Percentiles rank a stretch among this genome's conserved stretches.
Conservation (phyloP, 2,329 filamentous ascomycete genomes). For the Ophiostoma tasmaniense region DNA sequence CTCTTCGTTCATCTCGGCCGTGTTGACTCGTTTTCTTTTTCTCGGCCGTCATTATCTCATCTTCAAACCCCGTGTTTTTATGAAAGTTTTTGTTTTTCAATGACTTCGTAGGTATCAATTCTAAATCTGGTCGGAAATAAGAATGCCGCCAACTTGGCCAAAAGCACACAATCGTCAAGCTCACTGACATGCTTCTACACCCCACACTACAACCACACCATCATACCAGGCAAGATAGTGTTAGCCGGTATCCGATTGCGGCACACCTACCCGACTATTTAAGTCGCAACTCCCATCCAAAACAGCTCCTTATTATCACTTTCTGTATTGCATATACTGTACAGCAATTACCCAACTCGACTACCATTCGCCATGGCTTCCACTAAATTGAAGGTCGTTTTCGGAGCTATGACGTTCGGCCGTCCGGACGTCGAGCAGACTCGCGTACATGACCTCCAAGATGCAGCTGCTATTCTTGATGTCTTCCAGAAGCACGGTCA, state of each 20-base stretch:
- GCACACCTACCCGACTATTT: background rate
- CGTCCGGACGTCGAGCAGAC: constrained; percentile 24
- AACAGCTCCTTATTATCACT: background rate
- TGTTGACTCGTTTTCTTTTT: background rate
- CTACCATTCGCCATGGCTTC: constrained; percentile 10
- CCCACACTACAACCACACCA: background rate
- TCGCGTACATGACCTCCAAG: constrained; percentile 31
- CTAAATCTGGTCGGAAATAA: background rate
- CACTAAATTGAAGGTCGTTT: constrained; percentile 23
- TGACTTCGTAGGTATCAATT: too few species aligned
- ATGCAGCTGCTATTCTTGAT: constrained; percentile 53
- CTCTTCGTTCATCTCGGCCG: too few species aligned
- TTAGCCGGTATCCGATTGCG: background rate
- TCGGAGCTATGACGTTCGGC: constrained; percentile 27
- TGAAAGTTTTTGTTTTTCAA: too few species aligned
- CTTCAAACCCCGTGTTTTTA: too few species aligned
- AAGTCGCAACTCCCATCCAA: background rate
- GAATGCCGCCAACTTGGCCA: background rate
- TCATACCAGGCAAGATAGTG: background rate
- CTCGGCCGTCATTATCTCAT: background rate
- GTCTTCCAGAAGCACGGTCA: constrained; percentile 58
- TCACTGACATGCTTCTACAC: background rate
- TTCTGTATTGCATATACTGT: background rate
- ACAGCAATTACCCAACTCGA: background rate
- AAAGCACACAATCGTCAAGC: constrained; percentile 2